Conservation (phyloP, 306 rosid species). For the Trifolium fragiferum region DNA sequence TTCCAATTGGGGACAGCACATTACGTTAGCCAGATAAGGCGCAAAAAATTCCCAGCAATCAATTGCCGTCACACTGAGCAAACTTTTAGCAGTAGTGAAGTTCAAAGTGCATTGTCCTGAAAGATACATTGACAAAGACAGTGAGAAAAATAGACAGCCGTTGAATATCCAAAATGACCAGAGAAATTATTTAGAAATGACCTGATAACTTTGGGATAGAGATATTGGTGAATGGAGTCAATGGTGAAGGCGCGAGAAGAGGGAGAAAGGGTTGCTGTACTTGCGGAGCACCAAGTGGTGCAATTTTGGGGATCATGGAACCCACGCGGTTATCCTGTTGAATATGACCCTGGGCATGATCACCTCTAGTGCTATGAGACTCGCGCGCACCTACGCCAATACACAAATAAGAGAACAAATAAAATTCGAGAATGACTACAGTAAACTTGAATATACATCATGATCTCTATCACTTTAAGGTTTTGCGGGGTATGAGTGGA, state of each 20-base stretch:
- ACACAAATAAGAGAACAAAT: constrained; percentile 17
- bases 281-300: constrained; percentile 75
- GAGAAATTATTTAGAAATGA: constrained; percentile 35
- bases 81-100: constrained; percentile 75
- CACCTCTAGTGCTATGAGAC: constrained; percentile 46
- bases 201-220: constrained; percentile 88
- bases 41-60: constrained; percentile 93
- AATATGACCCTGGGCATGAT: constrained; percentile 43
- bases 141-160: constrained; percentile 12
- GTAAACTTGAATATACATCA: constrained; percentile 22
- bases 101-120: constrained; percentile 80
- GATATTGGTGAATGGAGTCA: constrained; percentile 80
- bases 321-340: constrained; percentile 48
- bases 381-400: constrained; percentile 60
- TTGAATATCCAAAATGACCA: constrained; percentile 26
- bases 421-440: constrained; percentile 3
- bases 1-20: constrained; percentile 95
- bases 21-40: constrained; percentile 81
- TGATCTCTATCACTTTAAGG: constrained; percentile 9
- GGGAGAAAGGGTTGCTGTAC: constrained; percentile 88
- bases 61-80: constrained; percentile 76
- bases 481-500: background rate
- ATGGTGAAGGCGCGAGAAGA: constrained; percentile 91
- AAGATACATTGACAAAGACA: constrained; percentile 26
- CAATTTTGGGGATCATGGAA: constrained; percentile 59